These are phyloP conservation scores for Aspergillus chevalieri DNA, from an alignment of 2,329 filamentous ascomycete species.

Conservation along the genomic window DNA sequence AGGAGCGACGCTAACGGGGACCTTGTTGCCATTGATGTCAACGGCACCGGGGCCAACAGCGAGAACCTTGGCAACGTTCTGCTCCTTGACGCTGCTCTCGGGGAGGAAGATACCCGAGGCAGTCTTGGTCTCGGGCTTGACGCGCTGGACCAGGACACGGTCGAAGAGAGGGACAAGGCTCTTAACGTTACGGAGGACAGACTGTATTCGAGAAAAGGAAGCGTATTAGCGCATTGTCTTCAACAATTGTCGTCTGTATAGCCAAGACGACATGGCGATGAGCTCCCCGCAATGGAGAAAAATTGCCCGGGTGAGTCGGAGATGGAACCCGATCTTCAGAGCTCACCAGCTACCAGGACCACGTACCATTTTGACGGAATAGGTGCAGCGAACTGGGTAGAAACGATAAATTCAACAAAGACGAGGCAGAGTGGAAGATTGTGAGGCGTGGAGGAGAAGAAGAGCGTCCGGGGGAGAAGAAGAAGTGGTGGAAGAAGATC, in stretches of 20 bases:
- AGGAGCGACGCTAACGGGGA: constrained; percentile 72
- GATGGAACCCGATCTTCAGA: constrained; percentile 1
- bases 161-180: constrained; percentile 91
- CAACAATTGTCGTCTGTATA: neutral
- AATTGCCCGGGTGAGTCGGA: constrained; percentile 1
- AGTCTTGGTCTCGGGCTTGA: constrained; percentile 96
- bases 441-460: constrained; percentile 23
- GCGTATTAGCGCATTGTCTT: constrained; percentile 2
- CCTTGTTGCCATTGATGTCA: constrained; percentile 81
- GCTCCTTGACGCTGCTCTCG: constrained; percentile 92
- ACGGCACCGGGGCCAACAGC: constrained; percentile 86
- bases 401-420: neutral
- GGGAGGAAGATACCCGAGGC: constrained; percentile 96
- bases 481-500: constrained; percentile 29
- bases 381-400: constrained; percentile 1
- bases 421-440: constrained; percentile 10
- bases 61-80: constrained; percentile 94
- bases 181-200: constrained; percentile 87
- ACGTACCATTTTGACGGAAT: constrained; percentile 20
- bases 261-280: neutral
- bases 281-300: constrained; percentile 1
- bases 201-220: constrained; percentile 15
- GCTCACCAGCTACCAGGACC: neutral
- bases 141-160: constrained; percentile 93
- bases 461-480: constrained; percentile 17